These are phyloP conservation scores for Cicer chorassanicum DNA, from an alignment of 306 rosid species.

Conservation along the genomic window DNA sequence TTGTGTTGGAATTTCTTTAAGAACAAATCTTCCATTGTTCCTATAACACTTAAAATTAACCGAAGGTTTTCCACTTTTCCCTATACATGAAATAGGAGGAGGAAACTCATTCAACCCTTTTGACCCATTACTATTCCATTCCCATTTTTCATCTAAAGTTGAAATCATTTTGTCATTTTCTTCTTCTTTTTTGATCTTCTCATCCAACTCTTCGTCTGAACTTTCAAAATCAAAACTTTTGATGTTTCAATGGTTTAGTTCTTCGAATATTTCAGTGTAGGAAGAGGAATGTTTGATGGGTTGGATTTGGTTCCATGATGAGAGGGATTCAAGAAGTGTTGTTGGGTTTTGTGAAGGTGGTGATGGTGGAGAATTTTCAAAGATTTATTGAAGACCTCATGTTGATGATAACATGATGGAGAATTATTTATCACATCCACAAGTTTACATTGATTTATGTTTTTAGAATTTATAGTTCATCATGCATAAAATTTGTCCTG, in stretches of 20 bases:
- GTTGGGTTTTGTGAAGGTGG: conserved; percentile 59
- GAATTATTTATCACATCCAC: no score
- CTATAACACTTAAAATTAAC: conserved; percentile 73
- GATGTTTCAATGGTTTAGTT: conserved; percentile 40
- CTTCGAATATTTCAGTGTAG: conserved; percentile 75
- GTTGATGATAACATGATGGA: no score
- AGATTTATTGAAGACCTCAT: conserved; percentile 56
- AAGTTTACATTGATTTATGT: no score
- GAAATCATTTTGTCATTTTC: background rate
- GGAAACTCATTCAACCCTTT: conserved; percentile 58
- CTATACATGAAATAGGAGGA: conserved; percentile 85
- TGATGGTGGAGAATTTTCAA: conserved; percentile 72
- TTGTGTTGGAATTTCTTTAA: conserved; percentile 61
- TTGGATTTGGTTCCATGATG: conserved; percentile 61
- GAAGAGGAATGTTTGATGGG: conserved; percentile 54
- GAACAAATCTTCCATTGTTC: conserved; percentile 75
- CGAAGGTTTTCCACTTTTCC: conserved; percentile 72
- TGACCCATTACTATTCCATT: conserved; percentile 42
- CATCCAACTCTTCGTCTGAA: conserved; percentile 67
- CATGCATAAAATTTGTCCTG: no score
- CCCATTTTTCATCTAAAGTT: conserved; percentile 35
- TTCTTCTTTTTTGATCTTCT: conserved; percentile 38
- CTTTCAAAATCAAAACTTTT: conserved; percentile 78
- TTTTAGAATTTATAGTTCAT: no score
- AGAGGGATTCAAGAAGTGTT: conserved; percentile 62